Percentiles rank a stretch among this genome's conserved stretches.
Conservation (phyloP, 805 yeast species). For the Maudiozyma pseudohumilis region DNA sequence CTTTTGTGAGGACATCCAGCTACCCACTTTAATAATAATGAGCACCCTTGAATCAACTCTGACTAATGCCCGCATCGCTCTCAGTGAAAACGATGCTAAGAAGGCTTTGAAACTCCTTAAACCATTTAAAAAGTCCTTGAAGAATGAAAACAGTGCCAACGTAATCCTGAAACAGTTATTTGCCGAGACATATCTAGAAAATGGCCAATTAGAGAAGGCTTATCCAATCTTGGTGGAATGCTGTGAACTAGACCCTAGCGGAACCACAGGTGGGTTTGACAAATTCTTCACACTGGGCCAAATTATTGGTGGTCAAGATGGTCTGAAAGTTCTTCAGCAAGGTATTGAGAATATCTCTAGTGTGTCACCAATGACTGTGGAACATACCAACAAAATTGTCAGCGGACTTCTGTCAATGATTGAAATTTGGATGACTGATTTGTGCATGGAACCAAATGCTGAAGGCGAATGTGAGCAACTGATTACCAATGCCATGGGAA, state of each 20-base stretch:
- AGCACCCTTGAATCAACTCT: slow-evolving; percentile 11
- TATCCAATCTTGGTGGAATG: slow-evolving; percentile 50
- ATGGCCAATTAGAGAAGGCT: slow-evolving; percentile 71
- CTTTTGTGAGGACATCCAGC: too few species aligned
- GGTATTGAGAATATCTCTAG: slow-evolving; percentile 42
- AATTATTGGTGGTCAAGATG: slow-evolving; percentile 73
- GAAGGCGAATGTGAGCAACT: slow-evolving; percentile 69
- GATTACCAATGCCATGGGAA: slow-evolving; percentile 51
- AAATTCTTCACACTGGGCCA: slow-evolving; percentile 89
- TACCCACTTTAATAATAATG: slow-evolving; percentile 12
- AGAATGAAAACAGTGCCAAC: slow-evolving; percentile 24
- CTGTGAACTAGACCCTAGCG: slow-evolving; percentile 61
- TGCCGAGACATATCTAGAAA: slow-evolving; percentile 75
- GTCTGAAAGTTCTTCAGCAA: slow-evolving; percentile 47
- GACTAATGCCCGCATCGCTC: slow-evolving; percentile 17
- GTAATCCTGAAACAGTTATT: slow-evolving; percentile 43
- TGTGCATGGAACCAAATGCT: slow-evolving; percentile 89
- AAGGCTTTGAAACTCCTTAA: slow-evolving; percentile 31
- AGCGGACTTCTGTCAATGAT: slow-evolving; percentile 77
- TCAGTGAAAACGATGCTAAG: slow-evolving; percentile 21
- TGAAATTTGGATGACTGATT: slow-evolving; percentile 96
- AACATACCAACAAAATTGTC: slow-evolving; percentile 48
- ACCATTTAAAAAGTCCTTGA: slow-evolving; percentile 24
- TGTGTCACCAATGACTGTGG: slow-evolving; percentile 23
- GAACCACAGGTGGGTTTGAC: slow-evolving; percentile 52